Evolutionary conservation across 2,329 filamentous ascomycete species (phyloP).

Genomic region (Ceratocystis alfenasii): DNA sequence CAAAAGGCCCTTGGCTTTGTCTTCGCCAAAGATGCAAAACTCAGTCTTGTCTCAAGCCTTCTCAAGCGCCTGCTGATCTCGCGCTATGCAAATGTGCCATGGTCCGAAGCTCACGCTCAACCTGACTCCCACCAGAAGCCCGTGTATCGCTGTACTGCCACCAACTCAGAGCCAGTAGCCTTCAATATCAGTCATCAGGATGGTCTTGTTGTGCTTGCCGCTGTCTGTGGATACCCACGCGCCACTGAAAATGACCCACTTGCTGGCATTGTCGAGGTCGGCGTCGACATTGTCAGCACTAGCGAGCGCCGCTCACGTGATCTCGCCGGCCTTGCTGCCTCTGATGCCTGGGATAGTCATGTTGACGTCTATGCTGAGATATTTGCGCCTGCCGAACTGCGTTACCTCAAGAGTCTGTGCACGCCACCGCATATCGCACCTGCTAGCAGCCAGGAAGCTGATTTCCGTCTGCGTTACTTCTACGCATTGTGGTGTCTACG

Average conservation of each 20-base stretch:
- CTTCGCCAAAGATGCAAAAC: constrained; percentile 60
- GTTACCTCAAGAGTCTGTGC: constrained; percentile 43
- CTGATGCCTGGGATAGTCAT: constrained; percentile 52
- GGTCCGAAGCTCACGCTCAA: constrained; percentile 45
- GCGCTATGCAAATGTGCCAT: constrained; percentile 46
- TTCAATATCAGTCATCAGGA: constrained; percentile 76
- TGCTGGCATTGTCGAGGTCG: constrained; percentile 38
- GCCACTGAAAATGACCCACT: constrained; percentile 16
- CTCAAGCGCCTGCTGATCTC: constrained; percentile 61
- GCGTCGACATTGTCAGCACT: constrained; percentile 66
- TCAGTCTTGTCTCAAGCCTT: constrained; percentile 59
- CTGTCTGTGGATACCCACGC: constrained; percentile 31
- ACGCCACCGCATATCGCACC: neutral
- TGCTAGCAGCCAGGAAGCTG: constrained; percentile 26
- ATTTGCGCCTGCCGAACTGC: constrained; percentile 50
- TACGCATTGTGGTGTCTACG: constrained; percentile 70
- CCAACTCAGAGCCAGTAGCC: constrained; percentile 36
- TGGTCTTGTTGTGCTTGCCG: constrained; percentile 58
- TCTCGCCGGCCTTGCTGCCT: constrained; percentile 42
- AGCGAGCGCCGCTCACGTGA: constrained; percentile 55
- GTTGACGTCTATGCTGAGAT: constrained; percentile 63
- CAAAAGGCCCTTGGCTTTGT: constrained; percentile 47
- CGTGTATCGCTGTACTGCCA: constrained; percentile 38
- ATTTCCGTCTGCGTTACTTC: constrained; percentile 55
- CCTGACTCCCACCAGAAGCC: constrained; percentile 46